Conservation (phyloP, 2,329 filamentous ascomycete genomes). For the Metarhizium humberi region DNA sequence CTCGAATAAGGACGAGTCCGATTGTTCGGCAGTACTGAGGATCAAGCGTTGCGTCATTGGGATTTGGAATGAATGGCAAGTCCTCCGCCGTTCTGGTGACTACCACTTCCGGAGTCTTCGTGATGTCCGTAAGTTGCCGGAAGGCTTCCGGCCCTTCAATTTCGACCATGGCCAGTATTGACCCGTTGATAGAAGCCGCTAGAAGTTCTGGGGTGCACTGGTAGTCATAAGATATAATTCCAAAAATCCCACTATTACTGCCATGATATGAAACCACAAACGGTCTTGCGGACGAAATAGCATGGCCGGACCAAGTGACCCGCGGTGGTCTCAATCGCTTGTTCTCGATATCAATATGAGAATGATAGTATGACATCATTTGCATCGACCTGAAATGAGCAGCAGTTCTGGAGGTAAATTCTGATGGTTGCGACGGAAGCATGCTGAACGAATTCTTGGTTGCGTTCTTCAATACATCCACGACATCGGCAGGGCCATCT, state of each 20-base stretch:
- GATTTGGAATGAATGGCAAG: slow-evolving; percentile 53
- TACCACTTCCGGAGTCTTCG: neutral
- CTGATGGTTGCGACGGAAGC: slow-evolving; percentile 51
- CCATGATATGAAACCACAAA: slow-evolving; percentile 54
- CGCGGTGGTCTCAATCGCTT: neutral
- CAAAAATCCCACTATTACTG: slow-evolving; percentile 43
- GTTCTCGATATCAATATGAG: neutral
- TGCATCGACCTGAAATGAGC: slow-evolving; percentile 65
- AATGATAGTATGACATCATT: slow-evolving; percentile 71
- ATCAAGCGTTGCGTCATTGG: slow-evolving; percentile 44
- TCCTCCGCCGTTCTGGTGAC: slow-evolving; percentile 31
- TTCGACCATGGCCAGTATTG: slow-evolving; percentile 57
- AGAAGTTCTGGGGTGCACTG: slow-evolving; percentile 50
- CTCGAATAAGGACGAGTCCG: slow-evolving; percentile 60
- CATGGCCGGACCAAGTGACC: slow-evolving; percentile 39
- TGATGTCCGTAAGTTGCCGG: slow-evolving; percentile 17
- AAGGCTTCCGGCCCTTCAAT: slow-evolving; percentile 47
- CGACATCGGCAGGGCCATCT: slow-evolving; percentile 48
- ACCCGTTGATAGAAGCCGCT: slow-evolving; percentile 58
- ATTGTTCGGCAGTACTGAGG: slow-evolving; percentile 50
- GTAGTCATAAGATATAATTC: slow-evolving; percentile 59
- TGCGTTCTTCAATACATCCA: slow-evolving; percentile 40
- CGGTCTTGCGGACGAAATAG: slow-evolving; percentile 48
- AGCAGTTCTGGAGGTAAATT: slow-evolving; percentile 48
- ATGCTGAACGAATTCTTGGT: slow-evolving; percentile 35